phyloP scores from a whole-genome alignment of 139 green algal species.

The Chlamydomonas applanata region DNA sequence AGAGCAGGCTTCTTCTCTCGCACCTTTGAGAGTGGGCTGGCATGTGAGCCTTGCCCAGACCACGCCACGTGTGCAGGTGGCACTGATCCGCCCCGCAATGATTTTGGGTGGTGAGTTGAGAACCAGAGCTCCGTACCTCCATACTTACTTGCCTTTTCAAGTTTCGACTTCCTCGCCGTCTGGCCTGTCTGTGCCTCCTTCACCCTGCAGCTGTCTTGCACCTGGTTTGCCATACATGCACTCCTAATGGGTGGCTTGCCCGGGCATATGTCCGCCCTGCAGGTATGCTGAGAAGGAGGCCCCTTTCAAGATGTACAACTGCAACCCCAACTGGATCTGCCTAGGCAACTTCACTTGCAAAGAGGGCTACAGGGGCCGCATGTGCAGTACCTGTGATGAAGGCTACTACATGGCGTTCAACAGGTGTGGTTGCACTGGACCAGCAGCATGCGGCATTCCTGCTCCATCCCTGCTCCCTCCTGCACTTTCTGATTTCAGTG shows the following conservation, averaged over 20 bases:
- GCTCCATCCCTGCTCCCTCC: too few species aligned
- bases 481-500: too few species aligned
- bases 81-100: neutral
- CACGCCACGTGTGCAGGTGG: conserved; percentile 17
- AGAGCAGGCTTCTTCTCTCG: neutral
- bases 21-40: neutral
- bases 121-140: too few species aligned
- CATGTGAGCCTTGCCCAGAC: conserved; percentile 27
- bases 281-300: conserved; percentile 19
- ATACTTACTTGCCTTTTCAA: too few species aligned
- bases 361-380: conserved; percentile 19
- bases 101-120: conserved; percentile 7
- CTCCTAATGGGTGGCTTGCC: too few species aligned
- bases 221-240: too few species aligned
- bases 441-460: too few species aligned
- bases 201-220: too few species aligned
- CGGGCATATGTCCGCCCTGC: too few species aligned
- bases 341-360: conserved; percentile 23
- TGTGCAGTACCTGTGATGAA: conserved; percentile 15
- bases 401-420: conserved; percentile 14
- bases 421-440: too few species aligned
- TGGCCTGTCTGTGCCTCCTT: too few species aligned
- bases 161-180: too few species aligned
- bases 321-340: conserved; percentile 10
- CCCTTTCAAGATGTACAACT: conserved; percentile 21